Evolutionary conservation across 176 grass and related monocot species (phyloP), one percentile per base, ranked within the genome.

Genomic region (Poa pratensis): DNA sequence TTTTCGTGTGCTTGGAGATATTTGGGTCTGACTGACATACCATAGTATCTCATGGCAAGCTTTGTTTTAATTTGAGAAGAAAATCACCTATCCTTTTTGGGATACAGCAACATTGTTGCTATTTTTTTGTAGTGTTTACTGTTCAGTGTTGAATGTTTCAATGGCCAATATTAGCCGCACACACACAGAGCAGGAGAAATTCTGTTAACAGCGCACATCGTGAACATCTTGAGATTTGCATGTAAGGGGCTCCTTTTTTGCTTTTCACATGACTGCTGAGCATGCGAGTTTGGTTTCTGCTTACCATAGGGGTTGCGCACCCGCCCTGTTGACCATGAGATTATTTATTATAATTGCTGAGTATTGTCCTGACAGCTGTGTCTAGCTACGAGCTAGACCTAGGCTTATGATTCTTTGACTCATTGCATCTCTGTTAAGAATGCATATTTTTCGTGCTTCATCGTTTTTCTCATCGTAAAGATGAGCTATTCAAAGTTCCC

Each of bases 61-160:
- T 50, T 54, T 69, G 3, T 55, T 81, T 82, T 54, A 10, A 40
- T 55, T 82, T 82, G 23, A 22, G 28, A 82, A 82, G 7, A 51
- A 32, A 70, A 40, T 34, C 28, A 82, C 7, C 19, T 82, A 71
- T 42, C 11, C 18, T 34, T 42, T 30, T 11, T 68, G 16, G 79
- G 64, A 82, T 55, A 53, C 26, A 69, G 48, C 22, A 53, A 9
- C 6, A 69, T 66, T 13, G 34, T 81, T 69, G 20, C 30, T 26
- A 45, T 16, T 80, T 66, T 80, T 9, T 28, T 9, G 57, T 30
- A 26, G 69, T 48, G 69, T 15, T 48, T 5, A 48, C 69, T 73
- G 18, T 50, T 49, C 27, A 80, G 17, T 16, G 26, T 22, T 51
- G 23, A 64, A 26, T 55, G 20, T 48, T 28, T 28, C 51, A 57